These are phyloP conservation scores for Pythium phragmiticola DNA, from an alignment of 352 stramenopile species.

Conservation along the genomic window DNA sequence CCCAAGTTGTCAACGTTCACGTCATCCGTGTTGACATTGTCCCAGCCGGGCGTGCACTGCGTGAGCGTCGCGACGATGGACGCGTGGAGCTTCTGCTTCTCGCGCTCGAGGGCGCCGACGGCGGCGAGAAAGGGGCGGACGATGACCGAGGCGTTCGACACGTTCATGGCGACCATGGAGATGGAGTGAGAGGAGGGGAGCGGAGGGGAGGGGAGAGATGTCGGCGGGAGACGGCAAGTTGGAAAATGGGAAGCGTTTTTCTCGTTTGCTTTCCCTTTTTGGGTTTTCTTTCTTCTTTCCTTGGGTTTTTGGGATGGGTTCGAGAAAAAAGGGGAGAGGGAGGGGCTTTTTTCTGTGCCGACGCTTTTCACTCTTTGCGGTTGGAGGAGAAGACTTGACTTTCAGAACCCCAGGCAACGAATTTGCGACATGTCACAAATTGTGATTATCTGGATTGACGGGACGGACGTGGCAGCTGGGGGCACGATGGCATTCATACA, in stretches of 20 bases:
- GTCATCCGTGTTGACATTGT: constrained; percentile 45
- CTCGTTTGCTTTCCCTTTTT: too few relatives aligned
- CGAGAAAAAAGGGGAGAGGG: constrained; percentile 3
- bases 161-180: constrained; percentile 32
- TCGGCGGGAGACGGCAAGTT: constrained; percentile 2
- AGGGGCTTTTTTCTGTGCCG: neutral
- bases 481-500: neutral
- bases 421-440: constrained; percentile 25
- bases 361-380: neutral
- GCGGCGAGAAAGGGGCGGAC: constrained; percentile 58
- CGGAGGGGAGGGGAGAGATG: too few relatives aligned
- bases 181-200: neutral
- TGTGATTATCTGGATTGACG: constrained; percentile 12
- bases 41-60: constrained; percentile 61
- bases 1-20: constrained; percentile 67
- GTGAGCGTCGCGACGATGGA: constrained; percentile 60
- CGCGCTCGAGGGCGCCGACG: constrained; percentile 52
- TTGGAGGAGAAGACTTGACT: neutral
- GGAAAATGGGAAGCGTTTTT: constrained; percentile 8
- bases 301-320: constrained; percentile 9
- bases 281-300: neutral
- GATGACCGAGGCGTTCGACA: constrained; percentile 41
- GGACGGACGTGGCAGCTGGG: neutral
- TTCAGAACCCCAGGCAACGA: constrained; percentile 15
- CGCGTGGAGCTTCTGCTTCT: constrained; percentile 68